Evolutionary conservation across 768 basidiomycete species (phyloP).

Genomic region (Phallus indusiatus): DNA sequence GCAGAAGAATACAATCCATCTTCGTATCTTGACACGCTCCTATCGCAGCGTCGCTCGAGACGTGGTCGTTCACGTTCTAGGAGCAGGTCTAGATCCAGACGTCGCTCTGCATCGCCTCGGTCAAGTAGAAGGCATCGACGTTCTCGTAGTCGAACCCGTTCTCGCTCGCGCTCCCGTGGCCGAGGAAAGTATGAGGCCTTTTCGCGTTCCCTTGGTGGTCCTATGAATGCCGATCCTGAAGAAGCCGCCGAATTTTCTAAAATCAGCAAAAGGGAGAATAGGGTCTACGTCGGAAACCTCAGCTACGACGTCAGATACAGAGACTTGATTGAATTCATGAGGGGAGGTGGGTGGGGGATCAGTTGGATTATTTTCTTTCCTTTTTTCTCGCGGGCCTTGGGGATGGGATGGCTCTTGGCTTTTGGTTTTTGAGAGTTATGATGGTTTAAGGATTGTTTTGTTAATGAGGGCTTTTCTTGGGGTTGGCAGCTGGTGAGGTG

Average conservation of each 20-base stretch:
- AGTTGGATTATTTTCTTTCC: constrained; percentile 28
- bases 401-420: constrained; percentile 23
- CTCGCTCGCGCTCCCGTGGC: constrained; percentile 42
- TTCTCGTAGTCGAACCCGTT: constrained; percentile 60
- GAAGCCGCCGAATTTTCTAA: constrained; percentile 95
- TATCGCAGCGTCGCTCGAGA: constrained; percentile 50
- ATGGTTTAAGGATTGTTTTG: constrained; percentile 45
- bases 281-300: constrained; percentile 98
- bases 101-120: constrained; percentile 22
- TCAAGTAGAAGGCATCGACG: constrained; percentile 16
- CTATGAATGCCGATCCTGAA: constrained; percentile 85
- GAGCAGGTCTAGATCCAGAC: constrained; percentile 30
- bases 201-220: constrained; percentile 74
- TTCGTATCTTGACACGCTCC: constrained; percentile 6
- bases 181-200: constrained; percentile 48
- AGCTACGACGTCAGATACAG: constrained; percentile 98
- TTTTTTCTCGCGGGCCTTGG: constrained; percentile 21
- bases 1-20: constrained; percentile 17
- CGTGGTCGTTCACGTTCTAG: constrained; percentile 56
- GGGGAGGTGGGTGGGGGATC: constrained; percentile 96
- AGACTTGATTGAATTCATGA: constrained; percentile 99
- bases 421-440: constrained; percentile 45
- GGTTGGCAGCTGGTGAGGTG: constrained; percentile 96
- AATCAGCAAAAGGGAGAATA: constrained; percentile 93
- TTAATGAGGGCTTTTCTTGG: constrained; percentile 86